Base-by-base conservation (phyloP, 2,329 filamentous ascomycete genomes). In the Chalaropsis thielavioides region DNA sequence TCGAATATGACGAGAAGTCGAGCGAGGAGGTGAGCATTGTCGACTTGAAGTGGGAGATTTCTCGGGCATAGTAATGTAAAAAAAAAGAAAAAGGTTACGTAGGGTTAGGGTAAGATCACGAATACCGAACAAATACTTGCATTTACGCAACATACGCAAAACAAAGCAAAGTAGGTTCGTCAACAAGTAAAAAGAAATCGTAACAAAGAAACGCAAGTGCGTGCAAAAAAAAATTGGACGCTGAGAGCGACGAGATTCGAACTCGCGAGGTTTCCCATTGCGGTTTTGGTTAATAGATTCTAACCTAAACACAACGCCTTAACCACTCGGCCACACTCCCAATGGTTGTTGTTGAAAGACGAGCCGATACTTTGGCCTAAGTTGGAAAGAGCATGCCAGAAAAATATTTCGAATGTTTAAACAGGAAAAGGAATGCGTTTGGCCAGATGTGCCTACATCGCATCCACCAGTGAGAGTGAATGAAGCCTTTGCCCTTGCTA, bases 1-100 rank as follows among this genome's bases (percentile, higher is more conserved):
- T 88, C 75, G 92, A 97, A 71, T 99, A 97, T 71, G 92, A 97
- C 70, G 92, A 97, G 76, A 96, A 97, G 78, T 82, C 89, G 0
- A 82, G 87, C 0, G 90, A 95, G 61, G 92, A 97, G 75, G 92
- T 96, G 59, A 94, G 89, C 74, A 91, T 96, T 73, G 92, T 90
- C 73, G 89, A 94, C 38, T 75, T 96, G 64, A 89, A 83, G 68
- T 99, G 91, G 90, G 86, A 91, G 69, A 88, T 99, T 69, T 81
- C 83, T 69, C 81, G 90, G 69, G 83, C 85, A 43, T 94, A 72
- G 81, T 63, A 3, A 64, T 22, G 31, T 24, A 24, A 10, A 59
- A 7, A 15, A 15, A 62, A 56, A 31, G 5, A 19, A 5, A 31
- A 17, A 17, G 5, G 7, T 56, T 5, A 17, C n/a, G 49, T 60